These are phyloP conservation scores for Aspergillaceae sp. DNA, from an alignment of 2,329 filamentous ascomycete species.

Conservation along the genomic window DNA sequence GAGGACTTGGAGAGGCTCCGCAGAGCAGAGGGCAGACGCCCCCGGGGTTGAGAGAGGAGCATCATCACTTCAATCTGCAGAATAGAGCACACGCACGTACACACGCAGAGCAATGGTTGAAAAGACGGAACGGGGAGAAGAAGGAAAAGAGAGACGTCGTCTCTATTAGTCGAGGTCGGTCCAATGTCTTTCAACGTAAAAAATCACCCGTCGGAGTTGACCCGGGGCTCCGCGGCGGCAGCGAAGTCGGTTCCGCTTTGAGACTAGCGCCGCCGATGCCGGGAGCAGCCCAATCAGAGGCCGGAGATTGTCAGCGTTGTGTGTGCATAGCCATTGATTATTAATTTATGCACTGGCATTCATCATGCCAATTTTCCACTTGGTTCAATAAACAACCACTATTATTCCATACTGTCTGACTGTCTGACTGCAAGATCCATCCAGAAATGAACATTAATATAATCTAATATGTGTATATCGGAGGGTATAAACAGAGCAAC, in stretches of 20 bases:
- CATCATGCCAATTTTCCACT: too few relatives aligned
- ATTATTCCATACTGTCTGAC: too few relatives aligned
- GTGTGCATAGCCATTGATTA: too few relatives aligned
- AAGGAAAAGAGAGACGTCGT: slow-evolving; percentile 2
- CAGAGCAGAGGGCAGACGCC: slow-evolving; percentile 21
- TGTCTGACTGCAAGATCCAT: too few relatives aligned
- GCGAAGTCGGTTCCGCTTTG: slow-evolving; percentile 12
- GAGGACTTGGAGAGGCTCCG: slow-evolving; percentile 11
- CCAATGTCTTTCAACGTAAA: background rate
- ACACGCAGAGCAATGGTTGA: too few relatives aligned
- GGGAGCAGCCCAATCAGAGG: slow-evolving; percentile 8
- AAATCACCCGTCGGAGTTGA: slow-evolving; percentile 1
- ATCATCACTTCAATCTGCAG: slow-evolving; percentile 5
- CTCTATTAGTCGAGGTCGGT: background rate
- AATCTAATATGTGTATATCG: background rate
- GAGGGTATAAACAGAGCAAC: slow-evolving; percentile 3
- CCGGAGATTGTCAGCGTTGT: slow-evolving; percentile 7
- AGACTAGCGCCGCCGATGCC: slow-evolving; percentile 5
- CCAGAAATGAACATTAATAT: too few relatives aligned
- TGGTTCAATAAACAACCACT: too few relatives aligned
- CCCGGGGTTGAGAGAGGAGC: slow-evolving; percentile 22
- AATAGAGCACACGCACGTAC: too few relatives aligned
- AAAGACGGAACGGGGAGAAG: background rate
- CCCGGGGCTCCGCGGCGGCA: slow-evolving; percentile 6
- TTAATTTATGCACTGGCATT: too few relatives aligned